Base-by-base conservation (phyloP, 306 rosid species). In the Potentilla sterilis region DNA sequence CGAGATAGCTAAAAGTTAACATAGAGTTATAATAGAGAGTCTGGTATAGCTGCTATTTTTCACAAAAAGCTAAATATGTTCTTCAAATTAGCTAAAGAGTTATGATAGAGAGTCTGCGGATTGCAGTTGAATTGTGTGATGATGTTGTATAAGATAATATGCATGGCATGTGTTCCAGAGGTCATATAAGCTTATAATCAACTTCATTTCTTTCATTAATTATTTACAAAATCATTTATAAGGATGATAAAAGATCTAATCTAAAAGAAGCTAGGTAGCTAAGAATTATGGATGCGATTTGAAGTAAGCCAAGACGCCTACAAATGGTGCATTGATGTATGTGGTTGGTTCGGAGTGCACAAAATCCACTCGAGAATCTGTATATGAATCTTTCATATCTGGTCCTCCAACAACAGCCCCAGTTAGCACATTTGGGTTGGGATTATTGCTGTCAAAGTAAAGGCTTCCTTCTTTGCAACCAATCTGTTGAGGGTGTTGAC, bases 401-500 rank as follows among this genome's bases (percentile, higher is more conserved):
- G 92, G 96, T 4, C 92, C 96, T 11, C 90, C 89, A 0, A 88
- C 88, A 9, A 88, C 58, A 37, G 96, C 92, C 49, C 92, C 96
- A 2, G 46, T 2, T 22, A 86, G 87, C 79, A 75, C 28, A 82
- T 90, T 90, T 1, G 82, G 78, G 63, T 90, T 83, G 14, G 89
- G 82, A 34, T 72, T 78, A 2, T n/a, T 69, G 79, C 51, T 82
- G n/a, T 58, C n/a, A 54, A 52, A 84, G 69, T 83, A 85, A 38
- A 38, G 1, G 69, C 73, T 42, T 22, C 96, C 96, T 35, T 43
- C 89, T 34, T 35, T 43, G 70, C 92, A 90, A 6, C 51, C 67
- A 0, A 90, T 73, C 43, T 32, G 73, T 3, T 3, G 21, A 16
- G 70, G 83, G 19, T 83, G 58, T 11, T 74, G 18, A 44, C 61